Percentiles rank a stretch among this genome's conserved stretches.
Evolutionary conservation across 176 grass and related monocot species (phyloP).

Genomic region (Chloris gayana): DNA sequence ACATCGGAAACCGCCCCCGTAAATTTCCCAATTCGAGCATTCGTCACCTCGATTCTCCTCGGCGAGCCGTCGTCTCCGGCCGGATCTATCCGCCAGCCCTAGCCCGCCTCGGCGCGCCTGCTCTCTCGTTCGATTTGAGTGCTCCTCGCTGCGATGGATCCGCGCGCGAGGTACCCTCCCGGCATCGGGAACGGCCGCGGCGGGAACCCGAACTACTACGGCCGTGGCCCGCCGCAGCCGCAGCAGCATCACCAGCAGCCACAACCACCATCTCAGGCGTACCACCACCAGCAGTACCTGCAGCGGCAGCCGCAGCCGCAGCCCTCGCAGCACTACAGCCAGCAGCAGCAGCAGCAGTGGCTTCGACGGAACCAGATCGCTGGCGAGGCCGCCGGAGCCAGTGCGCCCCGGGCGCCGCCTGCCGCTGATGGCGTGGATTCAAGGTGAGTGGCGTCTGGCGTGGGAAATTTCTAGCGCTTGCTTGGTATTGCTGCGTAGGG

Average conservation of each 20-base stretch:
- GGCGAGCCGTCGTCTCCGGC: background rate
- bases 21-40: constrained; percentile 27
- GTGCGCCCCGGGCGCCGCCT: background rate
- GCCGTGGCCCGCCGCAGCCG: constrained; percentile 51
- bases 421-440: background rate
- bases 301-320: constrained; percentile 52
- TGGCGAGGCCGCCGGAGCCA: constrained; percentile 29
- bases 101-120: background rate
- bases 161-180: constrained; percentile 63
- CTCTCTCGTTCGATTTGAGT: background rate
- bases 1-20: constrained; percentile 16
- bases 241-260: constrained; percentile 44
- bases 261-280: constrained; percentile 32
- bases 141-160: constrained; percentile 55
- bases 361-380: constrained; percentile 56
- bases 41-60: constrained; percentile 4
- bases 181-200: constrained; percentile 70
- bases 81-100: constrained; percentile 13
- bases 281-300: constrained; percentile 52
- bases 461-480: background rate
- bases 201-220: constrained; percentile 64
- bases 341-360: constrained; percentile 65
- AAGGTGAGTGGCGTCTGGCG: background rate
- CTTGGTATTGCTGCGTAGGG: background rate
- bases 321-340: constrained; percentile 25